These are phyloP conservation scores for Lactifluus volemus DNA, from an alignment of 768 basidiomycete genomes.

Conservation along the genomic window DNA sequence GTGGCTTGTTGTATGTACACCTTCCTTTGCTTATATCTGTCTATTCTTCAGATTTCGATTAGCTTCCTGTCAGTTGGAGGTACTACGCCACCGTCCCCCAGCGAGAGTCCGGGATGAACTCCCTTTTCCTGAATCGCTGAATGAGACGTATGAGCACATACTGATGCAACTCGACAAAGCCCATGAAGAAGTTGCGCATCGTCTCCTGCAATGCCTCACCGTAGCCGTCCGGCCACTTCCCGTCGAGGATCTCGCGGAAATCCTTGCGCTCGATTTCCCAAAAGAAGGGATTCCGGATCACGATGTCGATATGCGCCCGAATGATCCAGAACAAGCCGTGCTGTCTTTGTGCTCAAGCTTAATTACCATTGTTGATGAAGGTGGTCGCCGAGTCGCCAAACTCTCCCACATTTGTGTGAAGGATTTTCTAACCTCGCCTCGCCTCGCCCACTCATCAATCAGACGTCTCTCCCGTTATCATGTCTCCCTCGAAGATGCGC, in stretches of 20 bases:
- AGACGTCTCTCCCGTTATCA: background rate
- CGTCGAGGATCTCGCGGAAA: background rate
- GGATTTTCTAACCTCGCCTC: background rate
- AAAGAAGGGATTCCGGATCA: background rate
- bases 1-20: background rate
- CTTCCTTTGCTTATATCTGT: background rate
- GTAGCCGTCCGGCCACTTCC: background rate
- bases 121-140: background rate
- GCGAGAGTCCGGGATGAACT: background rate
- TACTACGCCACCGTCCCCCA: background rate
- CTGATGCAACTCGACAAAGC: background rate
- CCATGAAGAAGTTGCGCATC: background rate
- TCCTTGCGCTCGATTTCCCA: background rate
- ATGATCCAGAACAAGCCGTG: background rate
- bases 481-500: background rate
- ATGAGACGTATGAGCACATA: constrained; percentile 3
- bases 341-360: background rate
- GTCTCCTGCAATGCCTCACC: background rate
- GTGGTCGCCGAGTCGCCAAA: background rate
- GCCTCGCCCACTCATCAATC: background rate
- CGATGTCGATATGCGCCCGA: background rate
- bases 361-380: no score
- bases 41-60: constrained; percentile 2
- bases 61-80: background rate
- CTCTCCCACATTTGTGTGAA: constrained; percentile 1